Conservation (phyloP, 805 yeast genomes). For the Torulaspora quercuum region DNA sequence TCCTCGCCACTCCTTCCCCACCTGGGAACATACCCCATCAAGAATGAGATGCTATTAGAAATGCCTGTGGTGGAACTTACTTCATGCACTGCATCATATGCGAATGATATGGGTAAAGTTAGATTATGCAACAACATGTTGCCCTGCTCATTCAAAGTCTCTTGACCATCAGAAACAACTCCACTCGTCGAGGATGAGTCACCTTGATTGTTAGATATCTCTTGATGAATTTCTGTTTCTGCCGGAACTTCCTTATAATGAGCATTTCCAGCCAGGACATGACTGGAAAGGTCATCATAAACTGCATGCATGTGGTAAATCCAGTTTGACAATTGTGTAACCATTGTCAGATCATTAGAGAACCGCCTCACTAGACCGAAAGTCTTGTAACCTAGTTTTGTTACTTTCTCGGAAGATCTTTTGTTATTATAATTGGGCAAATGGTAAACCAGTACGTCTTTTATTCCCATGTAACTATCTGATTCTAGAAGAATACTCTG, state of each 20-base stretch:
- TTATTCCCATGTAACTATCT: slow-evolving; percentile 30
- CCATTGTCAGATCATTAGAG: slow-evolving; percentile 21
- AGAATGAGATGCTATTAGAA: slow-evolving; percentile 30
- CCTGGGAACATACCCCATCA: slow-evolving; percentile 31
- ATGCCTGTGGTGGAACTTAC: slow-evolving; percentile 36
- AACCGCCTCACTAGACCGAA: slow-evolving; percentile 34
- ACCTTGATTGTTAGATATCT: slow-evolving; percentile 2
- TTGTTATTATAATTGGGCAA: slow-evolving; percentile 20
- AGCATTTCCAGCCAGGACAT: slow-evolving; percentile 30
- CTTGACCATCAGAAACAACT: neutral
- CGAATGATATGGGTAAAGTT: slow-evolving; percentile 33
- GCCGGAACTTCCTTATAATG: slow-evolving; percentile 26
- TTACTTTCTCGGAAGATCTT: slow-evolving; percentile 1
- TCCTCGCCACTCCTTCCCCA: slow-evolving; percentile 14
- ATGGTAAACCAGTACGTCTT: slow-evolving; percentile 34
- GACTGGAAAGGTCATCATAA: slow-evolving; percentile 30
- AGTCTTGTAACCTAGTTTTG: slow-evolving; percentile 18
- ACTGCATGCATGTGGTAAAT: slow-evolving; percentile 30
- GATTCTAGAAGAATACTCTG: slow-evolving; percentile 29
- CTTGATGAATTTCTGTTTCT: slow-evolving; percentile 5
- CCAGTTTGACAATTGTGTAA: slow-evolving; percentile 35
- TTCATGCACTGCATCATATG: slow-evolving; percentile 37
- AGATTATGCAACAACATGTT: slow-evolving; percentile 31
- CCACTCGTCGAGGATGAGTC: neutral
- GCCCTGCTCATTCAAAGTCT: slow-evolving; percentile 10